Conservation (phyloP, 2,329 filamentous ascomycete genomes). For the Daldinia sp. region DNA sequence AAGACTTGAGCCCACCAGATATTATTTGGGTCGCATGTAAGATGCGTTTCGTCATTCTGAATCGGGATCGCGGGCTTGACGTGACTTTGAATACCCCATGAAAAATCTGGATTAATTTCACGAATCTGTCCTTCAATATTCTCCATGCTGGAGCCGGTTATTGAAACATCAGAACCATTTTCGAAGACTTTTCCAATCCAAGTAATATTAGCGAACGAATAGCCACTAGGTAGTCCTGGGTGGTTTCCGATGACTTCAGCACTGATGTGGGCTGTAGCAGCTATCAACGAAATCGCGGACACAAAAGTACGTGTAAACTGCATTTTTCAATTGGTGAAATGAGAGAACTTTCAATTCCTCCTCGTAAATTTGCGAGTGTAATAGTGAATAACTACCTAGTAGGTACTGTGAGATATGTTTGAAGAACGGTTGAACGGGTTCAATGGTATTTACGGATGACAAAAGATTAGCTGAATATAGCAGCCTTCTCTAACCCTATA, state of each 20-base stretch:
- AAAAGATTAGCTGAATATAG: background rate
- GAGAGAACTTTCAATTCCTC: background rate
- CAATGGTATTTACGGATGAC: background rate
- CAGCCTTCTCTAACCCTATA: background rate
- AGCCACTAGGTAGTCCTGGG: background rate
- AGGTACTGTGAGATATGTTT: background rate
- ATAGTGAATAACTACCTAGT: background rate
- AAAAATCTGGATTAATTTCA: slow-evolving; percentile 21
- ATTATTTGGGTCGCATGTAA: slow-evolving; percentile 24
- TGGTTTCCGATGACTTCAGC: background rate
- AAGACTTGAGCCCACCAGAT: slow-evolving; percentile 32
- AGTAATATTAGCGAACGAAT: slow-evolving; percentile 23
- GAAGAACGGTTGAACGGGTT: background rate
- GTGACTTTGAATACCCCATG: slow-evolving; percentile 10
- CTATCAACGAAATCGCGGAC: slow-evolving; percentile 11
- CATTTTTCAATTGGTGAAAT: background rate
- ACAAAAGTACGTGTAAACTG: background rate
- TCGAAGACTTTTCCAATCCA: slow-evolving; percentile 27
- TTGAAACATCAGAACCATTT: slow-evolving; percentile 21
- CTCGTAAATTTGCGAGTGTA: background rate
- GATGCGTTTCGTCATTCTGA: background rate
- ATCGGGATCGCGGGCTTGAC: background rate
- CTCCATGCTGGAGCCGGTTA: slow-evolving; percentile 28
- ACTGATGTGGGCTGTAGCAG: background rate
- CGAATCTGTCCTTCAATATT: slow-evolving; percentile 34